phyloP scores from a whole-genome alignment of 108 stramenopile species.

The Skeletonema grethae region DNA sequence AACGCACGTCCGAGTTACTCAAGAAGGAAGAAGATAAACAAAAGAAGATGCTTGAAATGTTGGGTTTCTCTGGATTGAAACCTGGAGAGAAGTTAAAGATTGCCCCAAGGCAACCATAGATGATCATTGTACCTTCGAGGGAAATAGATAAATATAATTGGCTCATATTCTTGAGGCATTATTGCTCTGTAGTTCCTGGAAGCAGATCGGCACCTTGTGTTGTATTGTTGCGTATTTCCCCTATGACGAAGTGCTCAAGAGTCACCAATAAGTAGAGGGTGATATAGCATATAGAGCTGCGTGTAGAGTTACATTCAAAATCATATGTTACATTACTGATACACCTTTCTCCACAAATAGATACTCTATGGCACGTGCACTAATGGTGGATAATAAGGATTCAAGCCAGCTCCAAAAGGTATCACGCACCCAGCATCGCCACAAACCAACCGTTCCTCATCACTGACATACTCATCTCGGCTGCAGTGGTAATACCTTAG shows the following conservation, averaged over 20 bases:
- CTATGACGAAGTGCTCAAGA: too few relatives aligned
- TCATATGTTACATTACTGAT: too few relatives aligned
- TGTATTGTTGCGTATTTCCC: too few relatives aligned
- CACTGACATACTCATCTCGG: conserved; percentile 43
- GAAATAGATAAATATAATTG: too few relatives aligned
- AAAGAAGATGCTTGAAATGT: conserved; percentile 65
- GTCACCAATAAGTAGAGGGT: too few relatives aligned
- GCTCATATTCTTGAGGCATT: neutral
- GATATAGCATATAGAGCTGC: too few relatives aligned
- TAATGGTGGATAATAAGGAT: conserved; percentile 39
- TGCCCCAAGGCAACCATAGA: conserved; percentile 33
- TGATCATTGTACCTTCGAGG: neutral
- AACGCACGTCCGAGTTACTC: conserved; percentile 55
- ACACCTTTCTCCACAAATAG: too few relatives aligned
- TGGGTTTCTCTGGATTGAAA: conserved; percentile 63
- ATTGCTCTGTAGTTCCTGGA: neutral
- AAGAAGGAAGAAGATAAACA: conserved; percentile 66
- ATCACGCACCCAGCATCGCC: conserved; percentile 26
- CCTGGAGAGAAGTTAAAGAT: conserved; percentile 75
- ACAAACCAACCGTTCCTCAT: conserved; percentile 37
- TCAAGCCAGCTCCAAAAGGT: conserved; percentile 44
- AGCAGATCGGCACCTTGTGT: too few relatives aligned
- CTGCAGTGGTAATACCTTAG: conserved; percentile 40
- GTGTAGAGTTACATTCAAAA: too few relatives aligned
- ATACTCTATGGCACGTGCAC: conserved; percentile 17